Conservation (phyloP, 1,284 basidiomycete species). For the Naganishia cerealis region DNA sequence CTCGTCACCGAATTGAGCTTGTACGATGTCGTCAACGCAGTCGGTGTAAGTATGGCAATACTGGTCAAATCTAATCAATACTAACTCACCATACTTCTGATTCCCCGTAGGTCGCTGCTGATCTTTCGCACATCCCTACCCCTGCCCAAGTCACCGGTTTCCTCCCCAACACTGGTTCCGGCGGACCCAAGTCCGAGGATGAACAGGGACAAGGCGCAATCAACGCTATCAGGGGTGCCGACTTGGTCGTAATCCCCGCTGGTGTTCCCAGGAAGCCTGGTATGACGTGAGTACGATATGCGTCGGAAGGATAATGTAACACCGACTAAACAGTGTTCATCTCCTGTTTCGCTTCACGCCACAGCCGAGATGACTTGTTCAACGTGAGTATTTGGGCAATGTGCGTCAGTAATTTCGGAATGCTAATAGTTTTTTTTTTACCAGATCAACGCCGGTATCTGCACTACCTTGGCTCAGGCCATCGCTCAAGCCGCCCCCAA, state of each 20-base stretch:
- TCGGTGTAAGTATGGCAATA: conserved; percentile 46
- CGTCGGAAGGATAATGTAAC: neutral
- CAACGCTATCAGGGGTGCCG: conserved; percentile 78
- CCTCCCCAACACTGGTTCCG: conserved; percentile 54
- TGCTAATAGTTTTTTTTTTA: conserved; percentile 31
- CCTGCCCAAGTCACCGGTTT: conserved; percentile 69
- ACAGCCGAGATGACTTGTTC: conserved; percentile 54
- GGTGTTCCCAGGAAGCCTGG: conserved; percentile 96
- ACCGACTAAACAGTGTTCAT: neutral
- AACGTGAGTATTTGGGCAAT: conserved; percentile 27
- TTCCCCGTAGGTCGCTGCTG: conserved; percentile 67
- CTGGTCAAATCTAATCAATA: neutral
- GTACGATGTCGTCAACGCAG: conserved; percentile 67
- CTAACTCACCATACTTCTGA: neutral
- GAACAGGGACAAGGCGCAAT: conserved; percentile 54
- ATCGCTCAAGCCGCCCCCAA: conserved; percentile 83
- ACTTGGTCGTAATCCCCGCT: conserved; percentile 92
- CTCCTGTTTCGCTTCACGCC: neutral
- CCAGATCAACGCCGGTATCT: conserved; percentile 96
- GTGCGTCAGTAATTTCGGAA: neutral
- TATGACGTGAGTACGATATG: conserved; percentile 52
- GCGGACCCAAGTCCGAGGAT: conserved; percentile 52
- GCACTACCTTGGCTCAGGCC: conserved; percentile 84
- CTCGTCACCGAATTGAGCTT: conserved; percentile 79
- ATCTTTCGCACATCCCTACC: conserved; percentile 91